phyloP scores from a whole-genome alignment of 495 filamentous ascomycete genomes.

The Lophiostoma macrostomum region DNA sequence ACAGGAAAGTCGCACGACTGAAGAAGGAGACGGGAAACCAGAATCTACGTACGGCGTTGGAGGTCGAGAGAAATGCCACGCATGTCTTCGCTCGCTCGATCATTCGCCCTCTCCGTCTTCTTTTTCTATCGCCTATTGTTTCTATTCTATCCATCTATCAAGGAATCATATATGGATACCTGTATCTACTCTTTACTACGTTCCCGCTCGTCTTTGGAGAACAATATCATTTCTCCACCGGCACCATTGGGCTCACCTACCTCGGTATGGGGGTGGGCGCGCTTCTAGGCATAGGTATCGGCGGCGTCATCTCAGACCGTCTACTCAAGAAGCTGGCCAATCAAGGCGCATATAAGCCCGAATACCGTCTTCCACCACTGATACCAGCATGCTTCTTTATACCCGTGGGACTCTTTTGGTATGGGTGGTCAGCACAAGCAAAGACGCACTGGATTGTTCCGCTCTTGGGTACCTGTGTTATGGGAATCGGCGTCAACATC shows the following conservation, averaged over 20 bases:
- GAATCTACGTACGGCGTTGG: slow-evolving; percentile 44
- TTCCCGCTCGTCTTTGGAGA: slow-evolving; percentile 16
- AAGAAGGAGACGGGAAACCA: slow-evolving; percentile 37
- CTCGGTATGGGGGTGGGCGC: slow-evolving; percentile 26
- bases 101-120: slow-evolving; percentile 15
- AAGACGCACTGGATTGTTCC: slow-evolving; percentile 39
- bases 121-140: slow-evolving; percentile 27
- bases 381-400: slow-evolving; percentile 13
- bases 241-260: slow-evolving; percentile 18
- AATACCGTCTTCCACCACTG: slow-evolving; percentile 35
- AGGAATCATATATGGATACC: slow-evolving; percentile 17
- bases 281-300: slow-evolving; percentile 33
- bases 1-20: slow-evolving; percentile 48
- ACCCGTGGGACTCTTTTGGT: slow-evolving; percentile 24
- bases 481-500: slow-evolving; percentile 34
- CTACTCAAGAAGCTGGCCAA: background rate
- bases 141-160: slow-evolving; percentile 12
- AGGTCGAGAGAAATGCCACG: slow-evolving; percentile 16
- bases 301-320: slow-evolving; percentile 11
- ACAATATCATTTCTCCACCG: slow-evolving; percentile 20
- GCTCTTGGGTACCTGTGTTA: slow-evolving; percentile 27
- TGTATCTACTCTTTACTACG: slow-evolving; percentile 28
- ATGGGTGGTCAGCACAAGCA: slow-evolving; percentile 23
- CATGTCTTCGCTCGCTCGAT: slow-evolving; percentile 27
- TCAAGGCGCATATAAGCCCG: slow-evolving; percentile 45